Conservation (phyloP, 2,329 filamentous ascomycete species). For the Leptographium radiaticola region DNA sequence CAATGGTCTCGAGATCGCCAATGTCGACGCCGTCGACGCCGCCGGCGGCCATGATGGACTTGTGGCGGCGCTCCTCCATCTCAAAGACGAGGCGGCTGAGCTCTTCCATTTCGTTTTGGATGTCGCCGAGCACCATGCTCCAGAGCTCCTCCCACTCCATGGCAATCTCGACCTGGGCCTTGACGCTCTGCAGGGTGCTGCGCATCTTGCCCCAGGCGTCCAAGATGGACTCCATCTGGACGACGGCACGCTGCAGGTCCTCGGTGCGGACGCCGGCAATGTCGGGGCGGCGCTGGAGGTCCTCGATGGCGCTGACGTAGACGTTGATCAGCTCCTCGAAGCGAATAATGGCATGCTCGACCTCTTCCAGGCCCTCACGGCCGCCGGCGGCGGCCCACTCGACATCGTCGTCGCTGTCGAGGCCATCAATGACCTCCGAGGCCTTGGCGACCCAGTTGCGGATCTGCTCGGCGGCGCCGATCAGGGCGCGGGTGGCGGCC, state of each 20-base stretch:
- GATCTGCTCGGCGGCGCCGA: constrained; percentile 84
- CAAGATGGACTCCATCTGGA: constrained; percentile 81
- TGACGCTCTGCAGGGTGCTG: constrained; percentile 61
- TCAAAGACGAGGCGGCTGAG: constrained; percentile 67
- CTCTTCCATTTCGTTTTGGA: constrained; percentile 64
- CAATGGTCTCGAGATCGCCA: constrained; percentile 81
- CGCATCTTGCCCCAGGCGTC: constrained; percentile 77
- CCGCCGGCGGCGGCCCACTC: constrained; percentile 92
- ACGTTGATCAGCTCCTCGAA: constrained; percentile 87
- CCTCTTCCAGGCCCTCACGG: constrained; percentile 62
- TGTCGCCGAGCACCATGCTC: constrained; percentile 86
- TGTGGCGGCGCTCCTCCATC: constrained; percentile 92
- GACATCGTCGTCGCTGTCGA: constrained; percentile 93
- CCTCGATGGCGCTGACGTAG: constrained; percentile 88
- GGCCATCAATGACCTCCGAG: constrained; percentile 70
- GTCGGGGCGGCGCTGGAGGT: constrained; percentile 68
- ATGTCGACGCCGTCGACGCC: constrained; percentile 62
- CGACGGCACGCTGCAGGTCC: constrained; percentile 62
- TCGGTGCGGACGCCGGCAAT: constrained; percentile 57
- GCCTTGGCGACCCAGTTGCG: constrained; percentile 89
- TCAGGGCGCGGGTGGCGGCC: constrained; percentile 69
- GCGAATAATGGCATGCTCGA: constrained; percentile 60
- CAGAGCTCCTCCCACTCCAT: constrained; percentile 99
- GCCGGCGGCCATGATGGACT: constrained; percentile 51
- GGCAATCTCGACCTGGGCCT: constrained; percentile 84